Conservation (phyloP, 2,329 filamentous ascomycete genomes). For the Scedosporium aurantiacum region DNA sequence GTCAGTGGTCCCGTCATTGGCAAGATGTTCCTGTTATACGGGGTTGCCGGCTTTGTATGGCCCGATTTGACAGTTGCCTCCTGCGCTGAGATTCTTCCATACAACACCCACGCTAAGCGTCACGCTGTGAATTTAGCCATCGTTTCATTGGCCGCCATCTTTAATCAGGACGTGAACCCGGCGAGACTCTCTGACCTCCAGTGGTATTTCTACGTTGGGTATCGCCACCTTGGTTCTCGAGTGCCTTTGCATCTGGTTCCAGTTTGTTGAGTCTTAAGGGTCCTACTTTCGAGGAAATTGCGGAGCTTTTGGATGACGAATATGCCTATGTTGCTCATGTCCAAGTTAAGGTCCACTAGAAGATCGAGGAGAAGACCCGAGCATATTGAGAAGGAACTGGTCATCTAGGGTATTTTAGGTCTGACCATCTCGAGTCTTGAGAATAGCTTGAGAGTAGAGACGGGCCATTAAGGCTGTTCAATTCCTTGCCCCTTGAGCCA, state of each 20-base stretch:
- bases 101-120: constrained; percentile 38
- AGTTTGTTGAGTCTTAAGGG: constrained; percentile 41
- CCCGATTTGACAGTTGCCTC: constrained; percentile 39
- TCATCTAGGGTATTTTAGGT: too few relatives aligned
- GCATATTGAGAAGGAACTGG: too few relatives aligned
- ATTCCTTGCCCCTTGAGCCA: too few relatives aligned
- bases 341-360: too few relatives aligned
- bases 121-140: constrained; percentile 25
- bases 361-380: too few relatives aligned
- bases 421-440: too few relatives aligned
- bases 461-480: too few relatives aligned
- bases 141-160: constrained; percentile 17
- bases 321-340: neutral
- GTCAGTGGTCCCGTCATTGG: constrained; percentile 22
- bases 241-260: constrained; percentile 21
- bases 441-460: too few relatives aligned
- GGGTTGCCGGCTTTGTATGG: constrained; percentile 42
- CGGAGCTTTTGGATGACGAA: constrained; percentile 40
- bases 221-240: constrained; percentile 36
- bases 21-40: constrained; percentile 35
- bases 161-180: constrained; percentile 34
- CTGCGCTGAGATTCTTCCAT: constrained; percentile 42
- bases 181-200: constrained; percentile 36
- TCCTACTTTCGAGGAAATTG: constrained; percentile 41
- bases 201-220: constrained; percentile 48